Conservation (phyloP, 176 grass and related monocot species). For the Phyllostachys edulis region DNA sequence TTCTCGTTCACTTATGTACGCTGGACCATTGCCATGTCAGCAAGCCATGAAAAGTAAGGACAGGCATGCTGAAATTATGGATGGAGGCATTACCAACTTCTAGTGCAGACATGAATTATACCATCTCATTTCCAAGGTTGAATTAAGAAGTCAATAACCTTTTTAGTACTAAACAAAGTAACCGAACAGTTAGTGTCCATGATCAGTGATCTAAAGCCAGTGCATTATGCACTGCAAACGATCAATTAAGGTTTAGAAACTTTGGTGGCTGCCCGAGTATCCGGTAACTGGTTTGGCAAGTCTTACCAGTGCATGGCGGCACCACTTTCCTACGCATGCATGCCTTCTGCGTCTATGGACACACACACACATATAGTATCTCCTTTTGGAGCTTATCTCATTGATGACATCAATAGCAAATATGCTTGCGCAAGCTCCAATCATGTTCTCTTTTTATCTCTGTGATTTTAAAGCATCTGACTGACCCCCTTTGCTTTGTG, state of each 20-base stretch:
- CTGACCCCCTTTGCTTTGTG: conserved; percentile 41
- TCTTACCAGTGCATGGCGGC: conserved; percentile 16
- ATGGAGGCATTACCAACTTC: not conserved
- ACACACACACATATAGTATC: conserved; percentile 5
- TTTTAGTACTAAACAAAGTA: conserved; percentile 23
- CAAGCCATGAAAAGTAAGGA: conserved; percentile 15
- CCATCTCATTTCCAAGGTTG: not conserved
- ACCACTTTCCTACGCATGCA: conserved; percentile 34
- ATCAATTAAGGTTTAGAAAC: conserved; percentile 28
- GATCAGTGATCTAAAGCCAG: conserved; percentile 27
- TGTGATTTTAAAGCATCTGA: conserved; percentile 20
- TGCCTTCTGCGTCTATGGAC: conserved; percentile 21
- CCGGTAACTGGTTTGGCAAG: conserved; percentile 31
- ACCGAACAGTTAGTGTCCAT: not conserved
- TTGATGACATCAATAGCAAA: conserved; percentile 51
- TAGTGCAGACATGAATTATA: conserved; percentile 10
- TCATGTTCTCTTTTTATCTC: conserved; percentile 5
- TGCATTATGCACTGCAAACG: conserved; percentile 25
- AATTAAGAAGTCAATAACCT: conserved; percentile 27
- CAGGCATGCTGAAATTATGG: not conserved
- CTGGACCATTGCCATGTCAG: conserved; percentile 8
- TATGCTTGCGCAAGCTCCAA: conserved; percentile 44
- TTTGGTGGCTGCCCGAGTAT: conserved; percentile 1
- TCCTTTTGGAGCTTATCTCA: conserved; percentile 31
- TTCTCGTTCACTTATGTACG: conserved; percentile 1